Conservation (phyloP, 2,329 filamentous ascomycete genomes). For the Fusarium sp. region DNA sequence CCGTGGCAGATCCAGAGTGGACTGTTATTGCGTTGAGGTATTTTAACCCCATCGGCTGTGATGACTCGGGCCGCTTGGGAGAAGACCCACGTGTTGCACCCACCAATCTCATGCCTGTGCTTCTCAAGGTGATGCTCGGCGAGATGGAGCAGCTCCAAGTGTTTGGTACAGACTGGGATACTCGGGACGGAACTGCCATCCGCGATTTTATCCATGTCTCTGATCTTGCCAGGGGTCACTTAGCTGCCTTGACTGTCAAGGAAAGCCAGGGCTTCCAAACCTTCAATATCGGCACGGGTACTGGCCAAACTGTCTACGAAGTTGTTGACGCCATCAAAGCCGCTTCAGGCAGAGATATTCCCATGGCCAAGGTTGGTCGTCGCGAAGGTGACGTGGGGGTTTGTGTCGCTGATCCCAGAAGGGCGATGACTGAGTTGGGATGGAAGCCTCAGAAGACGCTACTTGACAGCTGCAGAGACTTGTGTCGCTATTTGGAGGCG, state of each 20-base stretch:
- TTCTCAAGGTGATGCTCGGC: slow-evolving; percentile 63
- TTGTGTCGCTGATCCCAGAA: slow-evolving; percentile 55
- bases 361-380: background rate
- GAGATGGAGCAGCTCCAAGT: slow-evolving; percentile 52
- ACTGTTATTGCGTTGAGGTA: slow-evolving; percentile 72
- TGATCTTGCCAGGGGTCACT: slow-evolving; percentile 72
- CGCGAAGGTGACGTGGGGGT: slow-evolving; percentile 26
- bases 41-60: slow-evolving; percentile 75
- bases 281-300: slow-evolving; percentile 60
- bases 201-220: slow-evolving; percentile 76
- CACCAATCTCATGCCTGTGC: slow-evolving; percentile 3
- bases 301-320: slow-evolving; percentile 41
- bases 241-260: slow-evolving; percentile 64
- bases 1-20: slow-evolving; percentile 69
- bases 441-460: slow-evolving; percentile 48
- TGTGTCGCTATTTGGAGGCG: slow-evolving; percentile 16
- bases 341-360: background rate
- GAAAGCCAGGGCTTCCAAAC: slow-evolving; percentile 50
- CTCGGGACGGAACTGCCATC: slow-evolving; percentile 72
- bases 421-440: slow-evolving; percentile 56
- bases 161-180: slow-evolving; percentile 74
- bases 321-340: slow-evolving; percentile 1
- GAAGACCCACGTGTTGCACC: slow-evolving; percentile 64
- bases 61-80: slow-evolving; percentile 70
- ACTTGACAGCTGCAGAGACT: slow-evolving; percentile 28